Evolutionary conservation across 345 rosid genomes (phyloP).

Genomic region (Corchorus capsularis): DNA sequence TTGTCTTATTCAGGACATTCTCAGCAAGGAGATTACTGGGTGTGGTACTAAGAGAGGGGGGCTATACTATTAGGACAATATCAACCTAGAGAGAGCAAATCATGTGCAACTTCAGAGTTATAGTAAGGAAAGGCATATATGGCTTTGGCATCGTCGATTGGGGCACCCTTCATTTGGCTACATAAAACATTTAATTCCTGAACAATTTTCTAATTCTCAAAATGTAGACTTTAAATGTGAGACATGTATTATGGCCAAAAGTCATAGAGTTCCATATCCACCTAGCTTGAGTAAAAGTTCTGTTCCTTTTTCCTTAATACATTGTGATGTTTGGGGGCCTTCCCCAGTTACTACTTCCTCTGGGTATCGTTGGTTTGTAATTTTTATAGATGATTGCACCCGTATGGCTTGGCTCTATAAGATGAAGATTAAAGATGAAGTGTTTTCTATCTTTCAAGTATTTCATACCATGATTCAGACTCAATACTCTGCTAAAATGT

Average conservation of each 20-base stretch:
- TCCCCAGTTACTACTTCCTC: background rate
- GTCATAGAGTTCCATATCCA: conserved; percentile 19
- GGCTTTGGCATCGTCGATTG: conserved; percentile 18
- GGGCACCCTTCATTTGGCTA: conserved; percentile 22
- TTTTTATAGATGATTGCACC: background rate
- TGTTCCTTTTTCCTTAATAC: background rate
- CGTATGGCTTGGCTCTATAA: background rate
- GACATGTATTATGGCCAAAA: conserved; percentile 20
- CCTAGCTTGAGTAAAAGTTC: conserved; percentile 1
- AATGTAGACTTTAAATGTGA: conserved; percentile 8
- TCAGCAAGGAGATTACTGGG: too few species aligned
- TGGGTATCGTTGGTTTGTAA: background rate
- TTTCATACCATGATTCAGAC: background rate
- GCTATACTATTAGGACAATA: conserved; percentile 6
- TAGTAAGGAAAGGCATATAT: conserved; percentile 2
- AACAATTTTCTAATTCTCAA: conserved; percentile 3
- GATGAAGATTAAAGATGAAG: conserved; percentile 14
- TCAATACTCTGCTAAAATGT: background rate
- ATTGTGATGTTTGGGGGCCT: background rate
- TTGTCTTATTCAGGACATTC: too few species aligned
- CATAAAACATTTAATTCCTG: background rate
- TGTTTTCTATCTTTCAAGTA: background rate
- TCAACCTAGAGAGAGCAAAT: background rate
- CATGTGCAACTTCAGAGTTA: background rate
- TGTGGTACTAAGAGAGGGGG: background rate